Evolutionary conservation across 2,329 filamentous ascomycete species (phyloP).

Genomic region (Whalleya microplaca): DNA sequence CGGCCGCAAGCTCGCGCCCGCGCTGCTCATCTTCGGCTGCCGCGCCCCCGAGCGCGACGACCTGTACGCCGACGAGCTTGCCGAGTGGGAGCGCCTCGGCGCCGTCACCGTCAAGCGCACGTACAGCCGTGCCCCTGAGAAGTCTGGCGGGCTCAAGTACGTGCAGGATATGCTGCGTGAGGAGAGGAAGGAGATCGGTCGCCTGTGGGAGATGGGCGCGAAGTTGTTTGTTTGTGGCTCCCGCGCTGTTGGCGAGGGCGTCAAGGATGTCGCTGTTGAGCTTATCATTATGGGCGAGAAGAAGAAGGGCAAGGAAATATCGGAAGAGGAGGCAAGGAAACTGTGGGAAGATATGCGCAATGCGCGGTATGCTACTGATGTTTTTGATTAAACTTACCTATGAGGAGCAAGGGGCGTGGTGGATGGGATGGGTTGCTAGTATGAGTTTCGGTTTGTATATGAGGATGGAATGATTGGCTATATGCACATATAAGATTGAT

Average conservation of each 20-base stretch:
- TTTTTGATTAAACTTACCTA: slow-evolving; percentile 52
- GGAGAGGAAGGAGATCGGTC: slow-evolving; percentile 41
- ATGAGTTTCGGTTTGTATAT: neutral
- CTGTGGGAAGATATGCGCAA: slow-evolving; percentile 58
- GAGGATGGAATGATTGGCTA: neutral
- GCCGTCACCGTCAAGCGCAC: slow-evolving; percentile 65
- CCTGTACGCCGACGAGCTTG: slow-evolving; percentile 62
- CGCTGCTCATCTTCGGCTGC: slow-evolving; percentile 70
- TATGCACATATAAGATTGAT: too few relatives aligned
- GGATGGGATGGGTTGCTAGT: neutral
- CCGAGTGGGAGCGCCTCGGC: slow-evolving; percentile 61
- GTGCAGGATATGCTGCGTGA: slow-evolving; percentile 50
- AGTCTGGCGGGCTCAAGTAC: slow-evolving; percentile 52
- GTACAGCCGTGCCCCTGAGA: slow-evolving; percentile 53
- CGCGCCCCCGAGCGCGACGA: slow-evolving; percentile 58
- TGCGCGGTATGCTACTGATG: slow-evolving; percentile 62
- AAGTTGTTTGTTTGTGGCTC: slow-evolving; percentile 70
- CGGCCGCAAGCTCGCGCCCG: slow-evolving; percentile 59
- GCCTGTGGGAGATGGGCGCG: slow-evolving; percentile 49
- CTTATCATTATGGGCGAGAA: slow-evolving; percentile 36
- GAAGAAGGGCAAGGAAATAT: slow-evolving; percentile 36
- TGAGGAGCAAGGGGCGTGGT: neutral
- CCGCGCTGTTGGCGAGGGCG: slow-evolving; percentile 50
- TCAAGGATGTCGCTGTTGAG: slow-evolving; percentile 45
- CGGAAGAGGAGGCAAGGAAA: slow-evolving; percentile 44